These are phyloP conservation scores for Macrolepiota dolichaula DNA, from an alignment of 768 basidiomycete genomes.

Conservation along the genomic window DNA sequence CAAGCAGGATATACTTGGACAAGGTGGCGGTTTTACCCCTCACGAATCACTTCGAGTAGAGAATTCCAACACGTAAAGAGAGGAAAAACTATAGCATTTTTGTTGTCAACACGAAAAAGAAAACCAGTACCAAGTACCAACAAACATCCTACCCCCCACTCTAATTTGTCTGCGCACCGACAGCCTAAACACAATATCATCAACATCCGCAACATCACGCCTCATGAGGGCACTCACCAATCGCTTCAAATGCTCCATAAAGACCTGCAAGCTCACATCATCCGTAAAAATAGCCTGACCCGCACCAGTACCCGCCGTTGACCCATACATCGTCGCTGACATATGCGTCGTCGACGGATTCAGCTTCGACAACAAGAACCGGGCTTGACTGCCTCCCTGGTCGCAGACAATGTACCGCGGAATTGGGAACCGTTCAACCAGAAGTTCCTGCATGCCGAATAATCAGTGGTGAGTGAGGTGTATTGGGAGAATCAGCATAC, in stretches of 20 bases:
- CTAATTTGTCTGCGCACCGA: conserved; percentile 29
- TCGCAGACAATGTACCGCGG: conserved; percentile 98
- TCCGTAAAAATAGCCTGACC: conserved; percentile 98
- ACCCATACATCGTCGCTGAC: conserved; percentile 89
- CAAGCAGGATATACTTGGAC: no score
- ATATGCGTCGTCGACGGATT: conserved; percentile 99
- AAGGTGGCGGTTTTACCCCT: not conserved
- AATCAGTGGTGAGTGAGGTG: not conserved
- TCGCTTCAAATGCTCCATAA: conserved; percentile 97
- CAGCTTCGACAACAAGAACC: conserved; percentile 94
- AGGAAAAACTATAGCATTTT: conserved; percentile 5
- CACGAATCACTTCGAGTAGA: not conserved
- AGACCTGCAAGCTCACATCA: conserved; percentile 95
- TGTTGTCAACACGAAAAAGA: not conserved
- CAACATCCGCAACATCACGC: not conserved
- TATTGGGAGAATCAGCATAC: conserved; percentile 31
- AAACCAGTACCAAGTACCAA: not conserved
- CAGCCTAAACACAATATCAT: conserved; percentile 18
- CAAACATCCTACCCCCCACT: not conserved
- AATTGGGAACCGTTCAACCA: conserved; percentile 94
- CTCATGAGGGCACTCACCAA: conserved; percentile 49
- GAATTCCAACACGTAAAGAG: not conserved
- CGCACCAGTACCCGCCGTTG: conserved; percentile 54
- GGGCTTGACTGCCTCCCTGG: conserved; percentile 95
- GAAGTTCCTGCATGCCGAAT: conserved; percentile 62